phyloP scores from a whole-genome alignment of 768 basidiomycete genomes.

The Tulasnella sp. region DNA sequence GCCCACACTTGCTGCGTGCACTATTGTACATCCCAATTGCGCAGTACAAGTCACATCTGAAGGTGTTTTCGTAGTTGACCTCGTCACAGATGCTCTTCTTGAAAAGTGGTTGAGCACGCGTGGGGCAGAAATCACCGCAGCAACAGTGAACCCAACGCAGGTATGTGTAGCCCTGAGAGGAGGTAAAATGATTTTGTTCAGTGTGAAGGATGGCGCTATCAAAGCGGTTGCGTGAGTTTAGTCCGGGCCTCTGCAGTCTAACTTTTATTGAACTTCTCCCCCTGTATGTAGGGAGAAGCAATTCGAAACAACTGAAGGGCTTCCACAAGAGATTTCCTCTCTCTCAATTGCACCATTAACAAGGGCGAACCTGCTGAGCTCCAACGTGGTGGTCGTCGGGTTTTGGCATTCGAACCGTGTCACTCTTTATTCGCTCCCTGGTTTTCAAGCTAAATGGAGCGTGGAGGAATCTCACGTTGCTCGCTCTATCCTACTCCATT shows the following conservation, averaged over 20 bases:
- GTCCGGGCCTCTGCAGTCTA: background rate
- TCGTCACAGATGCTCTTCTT: conserved; percentile 24
- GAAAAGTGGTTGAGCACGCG: conserved; percentile 20
- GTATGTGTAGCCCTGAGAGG: conserved; percentile 46
- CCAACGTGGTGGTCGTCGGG: conserved; percentile 45
- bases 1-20: conserved; percentile 53
- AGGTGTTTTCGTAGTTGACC: conserved; percentile 42
- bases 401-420: conserved; percentile 64
- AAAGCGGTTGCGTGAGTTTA: conserved; percentile 16
- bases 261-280: no score
- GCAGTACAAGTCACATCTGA: conserved; percentile 61
- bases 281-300: background rate
- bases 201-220: conserved; percentile 20
- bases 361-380: conserved; percentile 29
- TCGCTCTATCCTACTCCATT: conserved; percentile 38
- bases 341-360: conserved; percentile 48
- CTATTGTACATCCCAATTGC: conserved; percentile 42
- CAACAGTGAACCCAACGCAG: conserved; percentile 56
- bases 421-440: conserved; percentile 37
- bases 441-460: conserved; percentile 18
- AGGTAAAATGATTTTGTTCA: conserved; percentile 26
- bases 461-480: conserved; percentile 28
- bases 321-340: conserved; percentile 47
- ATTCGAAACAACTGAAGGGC: conserved; percentile 18
- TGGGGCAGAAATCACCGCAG: conserved; percentile 40